Base-by-base conservation (phyloP, 768 basidiomycete genomes). In the Boletus reticulatus region DNA sequence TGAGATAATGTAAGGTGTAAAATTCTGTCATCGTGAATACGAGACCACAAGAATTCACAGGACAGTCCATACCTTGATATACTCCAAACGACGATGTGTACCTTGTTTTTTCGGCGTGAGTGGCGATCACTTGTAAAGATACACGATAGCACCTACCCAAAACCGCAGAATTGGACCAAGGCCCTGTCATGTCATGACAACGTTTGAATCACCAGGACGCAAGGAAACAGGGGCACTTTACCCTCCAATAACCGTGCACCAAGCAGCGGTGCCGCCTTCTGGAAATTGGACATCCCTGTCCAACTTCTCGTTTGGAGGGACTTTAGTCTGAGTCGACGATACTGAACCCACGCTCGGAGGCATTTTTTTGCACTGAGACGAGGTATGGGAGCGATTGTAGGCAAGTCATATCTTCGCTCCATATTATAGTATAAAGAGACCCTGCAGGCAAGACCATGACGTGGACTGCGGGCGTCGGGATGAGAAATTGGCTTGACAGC, bases 11-110 rank as follows among this genome's bases (percentile, higher is more conserved):
- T 6, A 69, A 57, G 17, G 70, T 70, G 45, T 76, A 79, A 58
- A 67, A 78, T 62, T 74, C 78, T 78, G 52, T 4, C 34, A 11
- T 16, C 12, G 19, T 53, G 38, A 55, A 22, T 24, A 43, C 38
- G 22, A 3, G 29, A 24, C 37, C 22, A 32, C 22, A 2, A 6
- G 8, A 4, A 44, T 13, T 44, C 6, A 20, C 6, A 48, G 6
- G 6, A 17, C 17, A 4, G 8, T 16, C n/a, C 20, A 6, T 32
- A 68, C 75, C 73, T 70, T 78, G 74, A 52, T 76, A 78, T 34
- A 76, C 75, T 11, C 77, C 76, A 55, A 72, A 78, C 4, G 73
- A 67, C 22, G 67, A 24, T 9, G 62, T 59, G 42, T 75, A 73
- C 3, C 76, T 75, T 53, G 46, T 24, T 19, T n/a, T 16, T 38